phyloP scores from a whole-genome alignment of 805 yeast species.

The Barnettozyma sucrosica region DNA sequence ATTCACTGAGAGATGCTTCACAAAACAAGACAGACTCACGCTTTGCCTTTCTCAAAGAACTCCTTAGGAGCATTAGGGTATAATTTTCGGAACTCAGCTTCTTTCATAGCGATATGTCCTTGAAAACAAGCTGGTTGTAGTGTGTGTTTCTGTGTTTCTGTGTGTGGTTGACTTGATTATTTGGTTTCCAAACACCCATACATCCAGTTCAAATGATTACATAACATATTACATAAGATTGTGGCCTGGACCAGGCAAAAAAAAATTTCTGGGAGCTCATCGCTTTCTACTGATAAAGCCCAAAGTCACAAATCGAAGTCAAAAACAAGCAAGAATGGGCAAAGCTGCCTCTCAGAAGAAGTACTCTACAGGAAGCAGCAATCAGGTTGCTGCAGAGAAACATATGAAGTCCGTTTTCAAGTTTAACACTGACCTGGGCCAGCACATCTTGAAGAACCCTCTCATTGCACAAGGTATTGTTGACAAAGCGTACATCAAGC shows the following conservation, averaged over 20 bases:
- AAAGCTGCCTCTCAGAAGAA: slow-evolving; percentile 53
- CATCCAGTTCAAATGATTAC: not conserved
- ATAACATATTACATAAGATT: not conserved
- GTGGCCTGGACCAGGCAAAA: too few relatives aligned
- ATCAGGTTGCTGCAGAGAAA: slow-evolving; percentile 62
- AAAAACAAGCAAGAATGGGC: slow-evolving; percentile 15
- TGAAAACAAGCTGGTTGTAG: too few relatives aligned
- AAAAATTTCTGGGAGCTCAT: slow-evolving; percentile 4
- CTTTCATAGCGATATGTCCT: slow-evolving; percentile 12
- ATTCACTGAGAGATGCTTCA: not conserved
- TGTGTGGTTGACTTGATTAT: too few relatives aligned
- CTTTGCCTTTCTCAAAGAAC: slow-evolving; percentile 19
- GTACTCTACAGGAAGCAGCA: slow-evolving; percentile 41
- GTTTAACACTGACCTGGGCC: slow-evolving; percentile 95
- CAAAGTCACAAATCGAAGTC: not conserved
- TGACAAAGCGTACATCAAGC: slow-evolving; percentile 88
- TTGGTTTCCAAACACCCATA: not conserved
- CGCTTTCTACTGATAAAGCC: slow-evolving; percentile 2
- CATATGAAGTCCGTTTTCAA: slow-evolving; percentile 84
- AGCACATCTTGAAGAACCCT: slow-evolving; percentile 94
- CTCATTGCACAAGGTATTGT: slow-evolving; percentile 97
- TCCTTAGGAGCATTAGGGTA: slow-evolving; percentile 21
- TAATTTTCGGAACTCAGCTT: slow-evolving; percentile 16
- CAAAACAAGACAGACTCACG: slow-evolving; percentile 5
- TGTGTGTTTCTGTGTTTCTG: too few relatives aligned